A percentile compares a stretch with the other conserved stretches of the same genome.
Conservation (phyloP, 805 yeast genomes). For the Candida loeiensis region DNA sequence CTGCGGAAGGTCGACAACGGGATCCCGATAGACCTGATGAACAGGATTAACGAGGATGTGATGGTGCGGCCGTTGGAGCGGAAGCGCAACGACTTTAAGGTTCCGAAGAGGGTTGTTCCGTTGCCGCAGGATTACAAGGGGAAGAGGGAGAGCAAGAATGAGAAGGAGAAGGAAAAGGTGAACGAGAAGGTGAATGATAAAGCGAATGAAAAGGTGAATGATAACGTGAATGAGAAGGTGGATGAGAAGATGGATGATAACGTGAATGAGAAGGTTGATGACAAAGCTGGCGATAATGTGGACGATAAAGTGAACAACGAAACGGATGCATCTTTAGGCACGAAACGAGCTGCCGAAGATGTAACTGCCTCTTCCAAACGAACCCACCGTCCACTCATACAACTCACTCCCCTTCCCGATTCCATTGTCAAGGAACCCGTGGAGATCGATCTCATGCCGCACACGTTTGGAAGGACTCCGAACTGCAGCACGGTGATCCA, state of each 20-base stretch:
- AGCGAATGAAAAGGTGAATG: no score
- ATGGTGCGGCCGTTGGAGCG: conserved; percentile 40
- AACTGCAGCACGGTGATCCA: conserved; percentile 57
- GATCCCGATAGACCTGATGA: conserved; percentile 32
- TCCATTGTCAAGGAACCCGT: conserved; percentile 48
- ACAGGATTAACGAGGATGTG: conserved; percentile 36
- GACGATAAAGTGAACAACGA: no score
- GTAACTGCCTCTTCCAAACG: no score
- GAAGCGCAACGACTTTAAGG: conserved; percentile 35
- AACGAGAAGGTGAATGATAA: conserved; percentile 16
- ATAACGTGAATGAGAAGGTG: no score
- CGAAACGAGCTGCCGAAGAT: no score
- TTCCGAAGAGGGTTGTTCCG: conserved; percentile 43
- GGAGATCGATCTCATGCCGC: conserved; percentile 60
- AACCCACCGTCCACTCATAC: conserved; percentile 41
- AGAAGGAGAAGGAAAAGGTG: conserved; percentile 9
- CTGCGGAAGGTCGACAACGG: conserved; percentile 42
- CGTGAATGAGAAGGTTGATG: no score
- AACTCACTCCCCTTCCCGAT: conserved; percentile 24
- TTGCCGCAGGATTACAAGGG: conserved; percentile 42
- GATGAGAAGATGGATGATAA: no score
- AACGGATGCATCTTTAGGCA: no score
- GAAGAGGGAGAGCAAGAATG: conserved; percentile 33
- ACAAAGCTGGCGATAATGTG: no score
- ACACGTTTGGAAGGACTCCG: conserved; percentile 70